Conservation (phyloP, 768 basidiomycete species). For the Psilocybe subaeruginosa region DNA sequence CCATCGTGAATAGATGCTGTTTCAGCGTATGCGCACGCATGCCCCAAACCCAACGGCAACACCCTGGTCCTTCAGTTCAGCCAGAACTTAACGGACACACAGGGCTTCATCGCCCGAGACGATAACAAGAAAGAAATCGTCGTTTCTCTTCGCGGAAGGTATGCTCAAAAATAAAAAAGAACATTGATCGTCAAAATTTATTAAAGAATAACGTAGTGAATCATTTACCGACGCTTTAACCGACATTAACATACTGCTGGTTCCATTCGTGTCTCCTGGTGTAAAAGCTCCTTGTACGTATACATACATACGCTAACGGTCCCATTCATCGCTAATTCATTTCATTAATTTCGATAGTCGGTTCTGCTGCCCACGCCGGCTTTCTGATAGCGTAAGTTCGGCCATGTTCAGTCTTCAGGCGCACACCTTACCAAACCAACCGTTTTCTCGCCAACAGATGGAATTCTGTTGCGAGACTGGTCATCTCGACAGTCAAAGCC, state of each 20-base stretch:
- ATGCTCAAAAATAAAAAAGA: slow-evolving; percentile 33
- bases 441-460: slow-evolving; percentile 30
- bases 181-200: not conserved
- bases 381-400: slow-evolving; percentile 44
- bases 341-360: slow-evolving; percentile 23
- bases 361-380: slow-evolving; percentile 43
- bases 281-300: slow-evolving; percentile 35
- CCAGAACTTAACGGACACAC: slow-evolving; percentile 37
- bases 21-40: not conserved
- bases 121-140: slow-evolving; percentile 47
- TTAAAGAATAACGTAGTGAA: slow-evolving; percentile 25
- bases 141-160: slow-evolving; percentile 29
- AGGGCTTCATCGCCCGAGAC: slow-evolving; percentile 56
- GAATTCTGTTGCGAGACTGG: slow-evolving; percentile 42
- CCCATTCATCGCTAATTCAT: not conserved
- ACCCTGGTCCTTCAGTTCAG: slow-evolving; percentile 2
- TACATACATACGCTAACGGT: not conserved
- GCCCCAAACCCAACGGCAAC: slow-evolving; percentile 1
- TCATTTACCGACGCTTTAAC: slow-evolving; percentile 41
- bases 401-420: not conserved
- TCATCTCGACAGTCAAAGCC: slow-evolving; percentile 33
- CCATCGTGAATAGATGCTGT: not conserved
- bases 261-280: slow-evolving; percentile 42
- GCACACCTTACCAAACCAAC: not conserved
- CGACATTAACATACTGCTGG: slow-evolving; percentile 39